A percentile compares a stretch with the other conserved stretches of the same genome.
Conservation (phyloP, 179 eudicot species). For the Camellia oleifera region DNA sequence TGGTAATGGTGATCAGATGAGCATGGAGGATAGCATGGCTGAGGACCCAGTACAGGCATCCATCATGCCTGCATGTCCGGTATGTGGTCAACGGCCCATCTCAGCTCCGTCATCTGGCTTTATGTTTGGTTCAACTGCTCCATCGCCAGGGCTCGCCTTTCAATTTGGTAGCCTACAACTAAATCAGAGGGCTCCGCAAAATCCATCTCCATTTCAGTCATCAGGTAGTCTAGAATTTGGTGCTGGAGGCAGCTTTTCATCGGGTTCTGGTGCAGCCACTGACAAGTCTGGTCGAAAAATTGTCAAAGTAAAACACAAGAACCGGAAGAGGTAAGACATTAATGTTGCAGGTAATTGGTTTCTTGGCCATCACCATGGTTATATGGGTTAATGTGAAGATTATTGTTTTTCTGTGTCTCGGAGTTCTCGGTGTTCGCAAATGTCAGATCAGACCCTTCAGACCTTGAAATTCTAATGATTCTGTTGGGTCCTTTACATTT, state of each 20-base stretch:
- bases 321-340: conserved; percentile 32
- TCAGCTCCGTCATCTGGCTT: conserved; percentile 39
- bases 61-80: not conserved
- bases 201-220: conserved; percentile 54
- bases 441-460: not conserved
- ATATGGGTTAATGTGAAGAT: not conserved
- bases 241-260: conserved; percentile 71
- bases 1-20: conserved; percentile 51
- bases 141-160: conserved; percentile 23
- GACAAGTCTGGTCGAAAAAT: conserved; percentile 59
- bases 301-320: conserved; percentile 31
- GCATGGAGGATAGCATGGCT: conserved; percentile 82
- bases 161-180: conserved; percentile 12
- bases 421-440: conserved; percentile 12
- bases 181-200: conserved; percentile 28
- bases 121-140: conserved; percentile 42
- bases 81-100: conserved; percentile 37
- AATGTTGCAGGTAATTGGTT: not conserved
- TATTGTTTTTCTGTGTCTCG: not conserved
- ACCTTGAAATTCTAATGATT: not conserved
- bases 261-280: conserved; percentile 53
- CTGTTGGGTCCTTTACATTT: not conserved
- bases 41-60: conserved; percentile 63
- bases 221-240: conserved; percentile 58
- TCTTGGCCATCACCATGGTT: not conserved